These are phyloP conservation scores for Coix lacrymajobi DNA, from an alignment of 176 grass and related monocot genomes.

Conservation along the genomic window DNA sequence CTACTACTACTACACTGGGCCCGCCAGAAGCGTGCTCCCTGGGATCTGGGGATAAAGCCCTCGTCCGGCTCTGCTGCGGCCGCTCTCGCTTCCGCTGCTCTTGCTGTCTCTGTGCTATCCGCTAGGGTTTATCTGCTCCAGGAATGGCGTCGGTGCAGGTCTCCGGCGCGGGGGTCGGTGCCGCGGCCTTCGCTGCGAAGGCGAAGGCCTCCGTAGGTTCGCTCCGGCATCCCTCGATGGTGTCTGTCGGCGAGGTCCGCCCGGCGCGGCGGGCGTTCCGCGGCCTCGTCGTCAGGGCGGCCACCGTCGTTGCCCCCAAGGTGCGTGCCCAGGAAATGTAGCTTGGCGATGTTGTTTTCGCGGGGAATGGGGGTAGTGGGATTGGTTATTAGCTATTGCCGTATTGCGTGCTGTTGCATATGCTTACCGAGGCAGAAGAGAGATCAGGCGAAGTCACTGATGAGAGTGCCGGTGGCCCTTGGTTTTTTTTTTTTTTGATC, in stretches of 20 bases:
- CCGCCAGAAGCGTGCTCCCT: background rate
- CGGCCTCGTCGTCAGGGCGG: constrained; percentile 49
- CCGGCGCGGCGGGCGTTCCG: background rate
- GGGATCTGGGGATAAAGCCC: constrained; percentile 24
- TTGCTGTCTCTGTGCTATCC: constrained; percentile 14
- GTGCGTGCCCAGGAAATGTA: constrained; percentile 29
- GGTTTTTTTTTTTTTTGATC: no score
- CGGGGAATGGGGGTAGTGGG: background rate
- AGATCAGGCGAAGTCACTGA: background rate
- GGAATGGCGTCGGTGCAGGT: constrained; percentile 44
- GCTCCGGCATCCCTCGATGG: background rate
- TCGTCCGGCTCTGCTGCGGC: background rate
- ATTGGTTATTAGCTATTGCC: background rate
- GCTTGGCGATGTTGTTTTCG: background rate
- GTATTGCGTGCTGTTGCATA: background rate
- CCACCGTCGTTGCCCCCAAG: constrained; percentile 66
- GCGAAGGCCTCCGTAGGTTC: background rate
- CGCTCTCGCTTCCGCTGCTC: background rate
- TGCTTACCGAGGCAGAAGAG: background rate
- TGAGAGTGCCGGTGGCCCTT: background rate
- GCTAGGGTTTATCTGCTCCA: constrained; percentile 40
- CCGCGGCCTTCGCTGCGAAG: background rate
- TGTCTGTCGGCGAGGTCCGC: constrained; percentile 3
- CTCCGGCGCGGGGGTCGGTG: background rate
- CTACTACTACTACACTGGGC: background rate